Conservation (phyloP, 1,139 yeast species). For the Sugiyamaella castrensis region DNA sequence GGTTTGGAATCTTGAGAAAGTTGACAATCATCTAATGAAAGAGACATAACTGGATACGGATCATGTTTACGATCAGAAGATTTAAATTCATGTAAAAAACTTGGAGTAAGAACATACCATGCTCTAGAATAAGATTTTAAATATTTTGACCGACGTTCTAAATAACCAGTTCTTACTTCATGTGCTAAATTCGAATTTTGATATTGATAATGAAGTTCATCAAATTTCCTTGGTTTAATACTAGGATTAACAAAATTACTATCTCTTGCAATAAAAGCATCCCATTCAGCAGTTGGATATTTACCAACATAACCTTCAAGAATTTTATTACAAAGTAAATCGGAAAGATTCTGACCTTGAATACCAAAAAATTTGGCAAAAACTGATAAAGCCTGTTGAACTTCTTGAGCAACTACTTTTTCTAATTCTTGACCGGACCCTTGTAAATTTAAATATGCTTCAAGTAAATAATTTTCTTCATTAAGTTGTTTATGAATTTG, state of each 20-base stretch:
- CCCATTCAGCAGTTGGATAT: conserved; percentile 87
- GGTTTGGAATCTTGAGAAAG: conserved; percentile 78
- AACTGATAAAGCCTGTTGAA: conserved; percentile 73
- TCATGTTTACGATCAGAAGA: conserved; percentile 78
- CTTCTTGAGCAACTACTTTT: conserved; percentile 78
- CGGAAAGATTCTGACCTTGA: conserved; percentile 30
- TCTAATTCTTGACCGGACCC: conserved; percentile 86
- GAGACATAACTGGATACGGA: conserved; percentile 81
- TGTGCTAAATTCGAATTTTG: conserved; percentile 67
- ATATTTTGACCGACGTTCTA: conserved; percentile 89
- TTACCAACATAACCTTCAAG: conserved; percentile 72
- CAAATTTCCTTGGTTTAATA: conserved; percentile 63
- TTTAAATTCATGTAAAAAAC: conserved; percentile 87
- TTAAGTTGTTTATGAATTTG: conserved; percentile 72
- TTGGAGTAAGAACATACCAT: conserved; percentile 88
- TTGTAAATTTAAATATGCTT: conserved; percentile 84
- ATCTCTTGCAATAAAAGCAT: conserved; percentile 70
- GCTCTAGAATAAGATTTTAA: conserved; percentile 85
- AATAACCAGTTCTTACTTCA: conserved; percentile 72
- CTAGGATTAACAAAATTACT: conserved; percentile 74
- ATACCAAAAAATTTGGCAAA: conserved; percentile 53
- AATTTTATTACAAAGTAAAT: conserved; percentile 59
- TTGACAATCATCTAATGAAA: conserved; percentile 76
- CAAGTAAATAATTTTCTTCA: conserved; percentile 84
- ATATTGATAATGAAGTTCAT: conserved; percentile 62